Base-by-base conservation (phyloP, 1,284 basidiomycete genomes). In the Anthracocystis walkeri region DNA sequence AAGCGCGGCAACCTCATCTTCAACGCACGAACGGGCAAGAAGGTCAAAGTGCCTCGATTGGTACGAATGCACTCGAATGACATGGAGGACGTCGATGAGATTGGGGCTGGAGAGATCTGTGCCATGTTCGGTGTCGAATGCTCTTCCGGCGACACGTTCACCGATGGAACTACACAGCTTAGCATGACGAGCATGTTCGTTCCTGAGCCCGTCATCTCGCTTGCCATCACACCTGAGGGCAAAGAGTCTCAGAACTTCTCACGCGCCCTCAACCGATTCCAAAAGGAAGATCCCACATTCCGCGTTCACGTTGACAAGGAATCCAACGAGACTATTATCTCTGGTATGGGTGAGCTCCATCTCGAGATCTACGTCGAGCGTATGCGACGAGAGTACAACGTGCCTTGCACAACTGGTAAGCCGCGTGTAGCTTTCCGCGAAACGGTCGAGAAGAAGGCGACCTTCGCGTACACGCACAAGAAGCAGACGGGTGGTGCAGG, bases 111-210 rank as follows among this genome's bases (percentile, higher is more conserved):
- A 61, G 97, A 99, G 88, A 99, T 99, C 76, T 99, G 97, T 84
- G 97, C 97, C 58, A 98, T 97, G 87, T 99, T 99, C 80, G 97
- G 97, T 83, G 95, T 99, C 53, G 97, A 99, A 79, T 99, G 97
- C 86, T 95, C 95, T 0, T 94, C 94, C 18, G 97, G 97, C 41
- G 97, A 99, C 87, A 98, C 97, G 0, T 99, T 99, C 87, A 98
- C 94, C 18, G 85, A 85, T 59, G 84, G 85, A 12, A 81, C 79
- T 23, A 82, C 82, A 25, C 65, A 78, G 46, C 73, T 85, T 48
- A 79, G 75, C 64, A 85, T 85, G 95, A 95, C 94, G 1, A 94
- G 93, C 23, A 99, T 99, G 97, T 98, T 91, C 82, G 97, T 99
- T 0, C 97, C 97, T 7, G 96, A 98, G 62, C 97, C 97, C 1